Base-by-base conservation (phyloP, 192 early-diverging fungal species). In the Mycoemilia scoparia region DNA sequence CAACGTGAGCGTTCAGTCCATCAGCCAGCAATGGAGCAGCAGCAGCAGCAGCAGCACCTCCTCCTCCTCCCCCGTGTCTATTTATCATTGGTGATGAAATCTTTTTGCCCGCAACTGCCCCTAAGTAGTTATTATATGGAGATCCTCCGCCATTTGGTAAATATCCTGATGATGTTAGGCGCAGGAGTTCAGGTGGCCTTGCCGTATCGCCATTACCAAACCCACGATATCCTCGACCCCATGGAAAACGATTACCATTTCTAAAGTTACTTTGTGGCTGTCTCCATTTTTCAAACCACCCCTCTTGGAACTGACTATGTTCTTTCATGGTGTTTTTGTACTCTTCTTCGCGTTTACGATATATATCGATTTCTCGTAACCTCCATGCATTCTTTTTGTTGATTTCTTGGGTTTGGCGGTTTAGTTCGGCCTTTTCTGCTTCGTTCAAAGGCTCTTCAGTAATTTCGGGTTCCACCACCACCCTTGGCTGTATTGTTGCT, bases 191-290 rank as follows among this genome's bases (percentile, higher is more conserved):
- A 21, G 51, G 51, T 24, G 49, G 57, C n/a, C 37, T 51, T 1
- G 56, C 49, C 7, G 64, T 59, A 1, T 31, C 39, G 5, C 71
- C 69, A 37, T 78, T 81, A 13, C 65, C 69, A 29, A 49, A 61
- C 1, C 67, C 68, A 34, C 49, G 21, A 45, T 80, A 81, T 8
- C 78, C 78, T 23, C 54, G 43, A 4, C 76, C 74, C 53, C 59
- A 62, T 1, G 48, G 14, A 10, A 21, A 14, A 4, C 43, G 54
- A 33, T 28, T 41, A 35, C 22, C 11, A 3, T 30, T 32, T 6
- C 46, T 32, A 21, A 28, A 35, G 17, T 32, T 38, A 7, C 32
- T 32, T 5, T 62, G 53, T 4, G 33, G n/a, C 23, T 56, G 49
- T 34, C 53, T 52, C 29, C 36, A 46, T 47, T 0, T 26, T 38